phyloP scores from a whole-genome alignment of 2,329 filamentous ascomycete species.

The Colletotrichum graminicola region DNA sequence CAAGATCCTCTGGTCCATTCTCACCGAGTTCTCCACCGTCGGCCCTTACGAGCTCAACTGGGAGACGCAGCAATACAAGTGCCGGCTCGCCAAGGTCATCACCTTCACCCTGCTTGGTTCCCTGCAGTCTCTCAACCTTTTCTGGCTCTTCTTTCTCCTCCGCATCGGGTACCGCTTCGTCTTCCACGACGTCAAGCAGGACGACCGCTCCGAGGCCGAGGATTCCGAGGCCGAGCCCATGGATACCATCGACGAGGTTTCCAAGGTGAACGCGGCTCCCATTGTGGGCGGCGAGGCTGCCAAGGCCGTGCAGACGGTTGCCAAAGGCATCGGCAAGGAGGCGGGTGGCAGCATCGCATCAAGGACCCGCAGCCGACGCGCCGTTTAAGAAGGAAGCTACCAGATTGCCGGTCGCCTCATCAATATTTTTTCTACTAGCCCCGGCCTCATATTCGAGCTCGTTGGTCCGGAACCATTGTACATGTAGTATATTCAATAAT shows the following conservation, averaged over 20 bases:
- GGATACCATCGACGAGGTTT: conserved; percentile 37
- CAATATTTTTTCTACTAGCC: no score
- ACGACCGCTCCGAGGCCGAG: conserved; percentile 69
- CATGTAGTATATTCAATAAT: conserved; percentile 20
- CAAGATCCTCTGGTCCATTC: conserved; percentile 67
- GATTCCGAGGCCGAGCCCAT: conserved; percentile 58
- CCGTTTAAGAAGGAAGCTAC: not conserved
- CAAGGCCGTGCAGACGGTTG: conserved; percentile 9
- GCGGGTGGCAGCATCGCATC: not conserved
- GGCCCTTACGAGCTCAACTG: conserved; percentile 71
- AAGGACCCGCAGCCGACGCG: conserved; percentile 31
- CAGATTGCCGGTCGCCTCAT: no score
- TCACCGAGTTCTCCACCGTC: conserved; percentile 68
- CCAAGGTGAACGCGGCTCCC: conserved; percentile 28
- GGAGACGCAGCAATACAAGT: conserved; percentile 72
- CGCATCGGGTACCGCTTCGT: conserved; percentile 67
- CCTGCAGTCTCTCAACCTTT: conserved; percentile 70
- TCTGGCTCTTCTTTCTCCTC: conserved; percentile 71
- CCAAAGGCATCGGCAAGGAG: conserved; percentile 27
- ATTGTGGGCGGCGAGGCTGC: conserved; percentile 19
- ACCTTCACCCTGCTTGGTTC: conserved; percentile 64
- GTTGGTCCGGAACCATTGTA: not conserved
- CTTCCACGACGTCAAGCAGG: conserved; percentile 61
- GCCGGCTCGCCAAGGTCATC: conserved; percentile 64
- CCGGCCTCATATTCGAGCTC: not conserved